Percentiles rank a stretch among this genome's conserved stretches.
These are phyloP conservation scores for Phyllosticta citribraziliensis DNA, from an alignment of 2,329 filamentous ascomycete species.

Conservation along the genomic window DNA sequence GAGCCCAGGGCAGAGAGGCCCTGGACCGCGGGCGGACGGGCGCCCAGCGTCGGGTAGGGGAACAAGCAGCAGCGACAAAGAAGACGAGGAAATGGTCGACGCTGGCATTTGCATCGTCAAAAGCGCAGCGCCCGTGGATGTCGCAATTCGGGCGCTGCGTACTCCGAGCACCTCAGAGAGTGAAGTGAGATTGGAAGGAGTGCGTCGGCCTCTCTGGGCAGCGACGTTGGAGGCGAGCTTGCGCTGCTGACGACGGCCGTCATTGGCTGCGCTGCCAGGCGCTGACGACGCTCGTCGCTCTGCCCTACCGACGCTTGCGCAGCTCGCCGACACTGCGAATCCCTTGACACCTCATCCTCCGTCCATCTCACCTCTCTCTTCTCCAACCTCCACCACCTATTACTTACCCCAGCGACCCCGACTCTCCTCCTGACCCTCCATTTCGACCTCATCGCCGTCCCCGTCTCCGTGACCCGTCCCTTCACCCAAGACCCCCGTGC, in stretches of 20 bases:
- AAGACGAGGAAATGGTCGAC: no score
- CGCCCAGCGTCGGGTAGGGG: no score
- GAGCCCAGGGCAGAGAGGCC: background rate
- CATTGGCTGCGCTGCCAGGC: background rate
- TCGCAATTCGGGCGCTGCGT: no score
- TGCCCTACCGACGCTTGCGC: background rate
- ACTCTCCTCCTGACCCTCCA: background rate
- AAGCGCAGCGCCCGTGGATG: no score
- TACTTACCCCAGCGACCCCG: constrained; percentile 3
- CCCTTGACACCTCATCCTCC: constrained; percentile 11
- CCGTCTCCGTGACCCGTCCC: background rate
- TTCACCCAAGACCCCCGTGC: constrained; percentile 1
- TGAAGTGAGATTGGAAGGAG: background rate
- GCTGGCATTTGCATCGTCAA: no score
- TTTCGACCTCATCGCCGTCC: constrained; percentile 5
- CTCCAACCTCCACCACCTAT: constrained; percentile 4
- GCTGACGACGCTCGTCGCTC: background rate
- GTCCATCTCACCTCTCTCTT: constrained; percentile 2
- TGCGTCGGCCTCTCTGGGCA: background rate
- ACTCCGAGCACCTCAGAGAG: no score
- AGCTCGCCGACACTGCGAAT: background rate
- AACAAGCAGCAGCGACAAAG: no score
- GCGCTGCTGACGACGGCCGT: background rate
- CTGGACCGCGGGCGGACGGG: no score
- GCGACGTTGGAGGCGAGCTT: background rate